phyloP scores from a whole-genome alignment of 768 basidiomycete genomes.

The Pisolithus microcarpus region DNA sequence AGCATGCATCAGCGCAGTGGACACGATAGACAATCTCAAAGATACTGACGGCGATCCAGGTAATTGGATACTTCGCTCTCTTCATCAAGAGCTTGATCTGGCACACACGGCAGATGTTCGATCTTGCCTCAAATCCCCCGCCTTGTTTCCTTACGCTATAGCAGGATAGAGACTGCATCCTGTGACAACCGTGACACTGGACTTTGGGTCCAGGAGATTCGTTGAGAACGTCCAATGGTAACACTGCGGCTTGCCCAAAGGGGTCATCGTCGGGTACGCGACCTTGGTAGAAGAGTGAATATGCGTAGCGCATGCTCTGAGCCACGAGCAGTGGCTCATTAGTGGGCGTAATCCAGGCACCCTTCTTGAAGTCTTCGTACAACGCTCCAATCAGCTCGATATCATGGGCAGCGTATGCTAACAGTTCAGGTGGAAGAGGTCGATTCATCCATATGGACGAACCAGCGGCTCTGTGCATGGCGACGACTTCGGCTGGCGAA shows the following conservation, averaged over 20 bases:
- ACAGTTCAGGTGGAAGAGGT: constrained; percentile 30
- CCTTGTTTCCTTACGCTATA: constrained; percentile 14
- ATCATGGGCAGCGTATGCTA: constrained; percentile 39
- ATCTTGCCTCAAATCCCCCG: constrained; percentile 16
- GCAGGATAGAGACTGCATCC: constrained; percentile 23
- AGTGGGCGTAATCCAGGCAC: constrained; percentile 15
- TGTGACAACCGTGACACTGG: constrained; percentile 19
- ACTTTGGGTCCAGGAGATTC: constrained; percentile 20
- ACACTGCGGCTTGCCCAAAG: constrained; percentile 16
- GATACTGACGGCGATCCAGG: constrained; percentile 14
- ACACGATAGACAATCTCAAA: neutral
- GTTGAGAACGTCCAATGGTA: constrained; percentile 21
- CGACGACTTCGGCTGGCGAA: constrained; percentile 27
- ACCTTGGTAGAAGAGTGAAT: constrained; percentile 23
- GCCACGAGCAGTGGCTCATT: constrained; percentile 12
- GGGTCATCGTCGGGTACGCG: constrained; percentile 18
- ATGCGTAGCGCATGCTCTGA: constrained; percentile 24
- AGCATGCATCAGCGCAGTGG: neutral
- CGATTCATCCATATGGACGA: constrained; percentile 29
- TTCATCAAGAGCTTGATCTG: constrained; percentile 27
- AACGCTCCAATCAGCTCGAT: constrained; percentile 32
- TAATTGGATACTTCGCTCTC: constrained; percentile 12
- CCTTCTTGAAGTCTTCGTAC: constrained; percentile 26
- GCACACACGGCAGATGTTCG: constrained; percentile 21
- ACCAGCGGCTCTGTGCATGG: constrained; percentile 29